Evolutionary conservation across 306 rosid genomes (phyloP).

Genomic region (Casuarina cunninghamiana): DNA sequence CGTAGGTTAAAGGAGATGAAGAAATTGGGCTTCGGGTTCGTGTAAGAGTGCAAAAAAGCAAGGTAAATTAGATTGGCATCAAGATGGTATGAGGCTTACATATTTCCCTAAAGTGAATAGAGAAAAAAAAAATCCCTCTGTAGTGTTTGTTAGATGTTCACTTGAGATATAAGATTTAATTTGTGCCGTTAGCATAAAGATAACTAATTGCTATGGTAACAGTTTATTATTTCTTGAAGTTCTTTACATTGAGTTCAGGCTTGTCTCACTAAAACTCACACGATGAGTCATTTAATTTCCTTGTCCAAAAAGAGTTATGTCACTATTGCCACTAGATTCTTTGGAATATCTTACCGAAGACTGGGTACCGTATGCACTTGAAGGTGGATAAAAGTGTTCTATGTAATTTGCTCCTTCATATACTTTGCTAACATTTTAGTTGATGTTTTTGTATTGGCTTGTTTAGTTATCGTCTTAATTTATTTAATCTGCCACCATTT

Average conservation of each 20-base stretch:
- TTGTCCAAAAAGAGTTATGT: not conserved
- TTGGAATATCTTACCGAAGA: not conserved
- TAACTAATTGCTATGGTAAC: not conserved
- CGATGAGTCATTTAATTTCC: not conserved
- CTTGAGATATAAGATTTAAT: slow-evolving; percentile 19
- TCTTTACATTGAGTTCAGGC: not conserved
- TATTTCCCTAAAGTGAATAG: not conserved
- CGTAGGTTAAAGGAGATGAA: slow-evolving; percentile 94
- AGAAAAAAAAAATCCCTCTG: slow-evolving; percentile 3
- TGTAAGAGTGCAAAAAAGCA: slow-evolving; percentile 95
- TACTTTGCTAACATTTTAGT: not conserved
- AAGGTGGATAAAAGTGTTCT: not conserved
- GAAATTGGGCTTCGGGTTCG: slow-evolving; percentile 92
- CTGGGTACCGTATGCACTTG: not conserved
- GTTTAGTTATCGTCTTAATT: not conserved
- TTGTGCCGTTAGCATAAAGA: not conserved
- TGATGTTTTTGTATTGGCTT: not conserved
- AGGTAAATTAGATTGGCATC: slow-evolving; percentile 51
- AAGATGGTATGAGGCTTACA: not conserved
- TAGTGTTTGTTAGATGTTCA: slow-evolving; percentile 8
- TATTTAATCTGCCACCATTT: slow-evolving; percentile 1
- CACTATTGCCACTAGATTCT: not conserved
- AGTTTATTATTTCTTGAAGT: not conserved
- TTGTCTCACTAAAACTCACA: not conserved
- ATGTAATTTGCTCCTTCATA: not conserved